phyloP scores from a whole-genome alignment of 805 yeast species.

The Hanseniaspora vineae region DNA sequence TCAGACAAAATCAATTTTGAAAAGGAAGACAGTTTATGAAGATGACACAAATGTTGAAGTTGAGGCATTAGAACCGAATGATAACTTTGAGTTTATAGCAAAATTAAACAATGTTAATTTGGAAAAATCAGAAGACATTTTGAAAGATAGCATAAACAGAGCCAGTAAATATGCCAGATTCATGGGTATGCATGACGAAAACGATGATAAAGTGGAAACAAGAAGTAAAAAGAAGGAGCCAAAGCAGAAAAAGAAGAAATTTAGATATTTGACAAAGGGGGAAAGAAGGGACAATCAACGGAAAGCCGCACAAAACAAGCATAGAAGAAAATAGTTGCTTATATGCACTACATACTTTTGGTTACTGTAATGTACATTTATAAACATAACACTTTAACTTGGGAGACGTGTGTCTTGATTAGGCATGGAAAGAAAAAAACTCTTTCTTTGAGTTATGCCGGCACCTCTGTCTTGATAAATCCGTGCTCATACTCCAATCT shows the following conservation, averaged over 20 bases:
- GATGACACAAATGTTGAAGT: slow-evolving; percentile 34
- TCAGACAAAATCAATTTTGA: slow-evolving; percentile 21
- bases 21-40: slow-evolving; percentile 19
- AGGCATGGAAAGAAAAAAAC: not conserved
- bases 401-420: too few relatives aligned
- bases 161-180: slow-evolving; percentile 76
- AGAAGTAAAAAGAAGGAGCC: slow-evolving; percentile 11
- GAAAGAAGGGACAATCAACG: slow-evolving; percentile 57
- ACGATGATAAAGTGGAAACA: slow-evolving; percentile 1
- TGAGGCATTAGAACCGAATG: slow-evolving; percentile 35
- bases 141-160: slow-evolving; percentile 59
- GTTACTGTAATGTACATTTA: not conserved
- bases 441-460: not conserved
- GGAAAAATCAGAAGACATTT: slow-evolving; percentile 49
- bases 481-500: slow-evolving; percentile 68
- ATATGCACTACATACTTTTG: not conserved
- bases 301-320: slow-evolving; percentile 28
- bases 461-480: slow-evolving; percentile 1
- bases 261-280: slow-evolving; percentile 70
- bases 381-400: not conserved
- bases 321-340: slow-evolving; percentile 15
- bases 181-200: slow-evolving; percentile 37
- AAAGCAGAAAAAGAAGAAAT: slow-evolving; percentile 53
- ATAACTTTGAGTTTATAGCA: slow-evolving; percentile 46
- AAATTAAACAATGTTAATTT: slow-evolving; percentile 61